phyloP scores from a whole-genome alignment of 2,329 filamentous ascomycete genomes.

The Talaromyces sp. region DNA sequence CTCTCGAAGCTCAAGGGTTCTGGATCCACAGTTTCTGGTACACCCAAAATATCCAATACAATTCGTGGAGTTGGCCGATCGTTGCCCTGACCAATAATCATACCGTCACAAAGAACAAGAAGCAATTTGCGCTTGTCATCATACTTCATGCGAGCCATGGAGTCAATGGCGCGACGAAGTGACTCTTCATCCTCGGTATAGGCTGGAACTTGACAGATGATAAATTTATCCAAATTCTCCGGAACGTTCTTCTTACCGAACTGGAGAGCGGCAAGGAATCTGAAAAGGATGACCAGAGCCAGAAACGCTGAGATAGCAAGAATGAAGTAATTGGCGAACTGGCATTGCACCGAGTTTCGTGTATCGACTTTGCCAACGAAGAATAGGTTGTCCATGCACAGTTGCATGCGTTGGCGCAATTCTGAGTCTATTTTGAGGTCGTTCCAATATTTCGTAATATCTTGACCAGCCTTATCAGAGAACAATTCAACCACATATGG shows the following conservation, averaged over 20 bases:
- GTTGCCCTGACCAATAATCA: slow-evolving; percentile 99
- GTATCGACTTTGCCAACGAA: slow-evolving; percentile 91
- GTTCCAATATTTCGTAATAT: slow-evolving; percentile 81
- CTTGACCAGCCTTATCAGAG: slow-evolving; percentile 66
- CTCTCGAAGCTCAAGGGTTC: slow-evolving; percentile 96
- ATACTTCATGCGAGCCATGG: slow-evolving; percentile 88
- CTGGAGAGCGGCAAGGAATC: slow-evolving; percentile 93
- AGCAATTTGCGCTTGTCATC: slow-evolving; percentile 97
- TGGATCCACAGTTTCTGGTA: slow-evolving; percentile 87
- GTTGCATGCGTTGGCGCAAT: slow-evolving; percentile 63
- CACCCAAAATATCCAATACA: slow-evolving; percentile 92
- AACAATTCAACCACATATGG: slow-evolving; percentile 69
- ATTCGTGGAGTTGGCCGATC: slow-evolving; percentile 93
- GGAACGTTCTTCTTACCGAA: slow-evolving; percentile 88
- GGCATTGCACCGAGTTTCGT: slow-evolving; percentile 75
- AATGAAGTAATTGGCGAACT: slow-evolving; percentile 85
- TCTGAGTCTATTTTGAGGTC: slow-evolving; percentile 55
- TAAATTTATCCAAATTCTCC: slow-evolving; percentile 95
- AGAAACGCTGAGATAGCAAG: slow-evolving; percentile 78
- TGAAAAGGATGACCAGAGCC: slow-evolving; percentile 80
- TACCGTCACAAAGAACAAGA: slow-evolving; percentile 90
- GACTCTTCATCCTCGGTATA: slow-evolving; percentile 99
- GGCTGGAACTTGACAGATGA: slow-evolving; percentile 95
- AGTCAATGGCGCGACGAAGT: slow-evolving; percentile 92
- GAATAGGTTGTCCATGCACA: slow-evolving; percentile 90